Evolutionary conservation across 805 yeast genomes (phyloP), one percentile per base, ranked within the genome.

Genomic region (Metschnikowia kunwiensis): DNA sequence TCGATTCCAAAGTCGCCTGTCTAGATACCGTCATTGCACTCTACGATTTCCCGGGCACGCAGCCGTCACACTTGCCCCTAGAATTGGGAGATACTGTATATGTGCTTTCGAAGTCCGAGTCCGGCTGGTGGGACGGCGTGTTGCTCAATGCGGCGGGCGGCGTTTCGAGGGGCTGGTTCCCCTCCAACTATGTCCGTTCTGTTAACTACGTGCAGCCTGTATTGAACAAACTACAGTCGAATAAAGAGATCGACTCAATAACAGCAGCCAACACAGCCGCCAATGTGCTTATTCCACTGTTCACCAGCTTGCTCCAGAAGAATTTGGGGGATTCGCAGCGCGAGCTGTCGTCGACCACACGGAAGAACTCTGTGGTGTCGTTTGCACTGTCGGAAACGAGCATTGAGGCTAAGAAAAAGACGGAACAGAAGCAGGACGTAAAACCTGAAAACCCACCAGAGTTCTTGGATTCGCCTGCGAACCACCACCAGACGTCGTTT

Each of bases 71-170:
- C 29, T 60, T 82, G 26, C 71, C 74, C 15, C 58, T 83, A 14
- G 60, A 58, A 35, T 62, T 72, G n/a, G 91, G 88, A 13, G 94
- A 84, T 45, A 70, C 82, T 3, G 63, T 87, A 1, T 75, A 81
- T 47, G 93, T 87, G 10, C 54, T 85, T n/a, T 55, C 71, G 11
- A 82, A 82, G 42, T 66, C 77, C 11, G 75, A 72, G 25, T 57
- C 77, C 2, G 85, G 87, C 2, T 87, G 95, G 96, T 86, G 94
- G 93, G 95, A 87, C 57, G 95, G 96, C 8, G 68, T 82, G 12
- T 33, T 59, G 5, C 34, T 57, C 46, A 65, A 24, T 32, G 50
- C 40, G 37, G 50, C 40, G 43, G 73, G 74, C 5, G 72, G 65
- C 5, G 57, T 72, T 5, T 51, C 55, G 25, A 70, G 94, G 53